Evolutionary conservation across 2,329 filamentous ascomycete species (phyloP).

Genomic region (Pseudomassariella vexata): DNA sequence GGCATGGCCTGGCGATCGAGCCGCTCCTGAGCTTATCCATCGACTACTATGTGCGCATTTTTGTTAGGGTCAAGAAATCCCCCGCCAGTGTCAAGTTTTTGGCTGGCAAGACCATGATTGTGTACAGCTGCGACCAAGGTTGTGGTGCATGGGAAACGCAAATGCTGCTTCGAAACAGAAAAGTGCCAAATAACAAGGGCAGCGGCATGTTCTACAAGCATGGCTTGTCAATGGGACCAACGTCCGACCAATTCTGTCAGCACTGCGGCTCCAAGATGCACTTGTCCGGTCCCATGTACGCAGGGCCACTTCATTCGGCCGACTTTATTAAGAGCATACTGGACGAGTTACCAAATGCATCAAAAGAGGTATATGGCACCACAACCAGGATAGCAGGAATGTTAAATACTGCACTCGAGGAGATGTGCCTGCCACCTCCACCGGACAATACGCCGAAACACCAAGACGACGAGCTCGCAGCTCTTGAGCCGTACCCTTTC

Average conservation of each 20-base stretch:
- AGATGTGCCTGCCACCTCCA: slow-evolving; percentile 38
- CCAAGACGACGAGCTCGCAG: slow-evolving; percentile 49
- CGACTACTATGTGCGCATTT: slow-evolving; percentile 89
- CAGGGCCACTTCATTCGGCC: slow-evolving; percentile 77
- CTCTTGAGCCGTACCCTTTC: slow-evolving; percentile 73
- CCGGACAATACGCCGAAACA: slow-evolving; percentile 15
- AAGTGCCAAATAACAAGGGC: slow-evolving; percentile 64
- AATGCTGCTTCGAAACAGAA: slow-evolving; percentile 64
- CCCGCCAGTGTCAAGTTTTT: slow-evolving; percentile 85
- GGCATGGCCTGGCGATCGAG: slow-evolving; percentile 83
- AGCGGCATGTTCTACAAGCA: slow-evolving; percentile 71
- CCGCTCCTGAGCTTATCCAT: slow-evolving; percentile 89
- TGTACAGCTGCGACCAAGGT: slow-evolving; percentile 85
- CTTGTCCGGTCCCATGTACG: slow-evolving; percentile 91
- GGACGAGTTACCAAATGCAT: slow-evolving; percentile 60
- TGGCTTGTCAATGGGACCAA: slow-evolving; percentile 65
- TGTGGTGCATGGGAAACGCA: slow-evolving; percentile 92
- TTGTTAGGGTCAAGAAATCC: slow-evolving; percentile 74
- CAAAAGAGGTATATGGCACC: slow-evolving; percentile 71
- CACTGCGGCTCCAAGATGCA: slow-evolving; percentile 88
- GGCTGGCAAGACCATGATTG: slow-evolving; percentile 85
- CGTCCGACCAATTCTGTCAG: slow-evolving; percentile 60
- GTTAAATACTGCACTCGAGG: slow-evolving; percentile 82
- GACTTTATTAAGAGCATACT: slow-evolving; percentile 78
- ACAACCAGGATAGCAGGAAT: slow-evolving; percentile 80